Base-by-base conservation (phyloP, 176 grass and related monocot genomes). In the Bonia amplexicaulis region DNA sequence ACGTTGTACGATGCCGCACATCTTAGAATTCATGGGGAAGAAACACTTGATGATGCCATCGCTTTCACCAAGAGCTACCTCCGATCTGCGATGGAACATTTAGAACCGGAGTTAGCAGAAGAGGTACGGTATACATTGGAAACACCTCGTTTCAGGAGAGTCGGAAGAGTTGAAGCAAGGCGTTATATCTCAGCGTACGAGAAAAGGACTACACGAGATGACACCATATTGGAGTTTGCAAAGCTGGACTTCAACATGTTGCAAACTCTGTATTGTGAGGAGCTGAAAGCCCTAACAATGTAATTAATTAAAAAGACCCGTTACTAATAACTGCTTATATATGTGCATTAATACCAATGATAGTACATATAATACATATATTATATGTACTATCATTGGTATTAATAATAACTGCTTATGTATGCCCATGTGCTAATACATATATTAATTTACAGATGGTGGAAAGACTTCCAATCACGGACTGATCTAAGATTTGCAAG, bases 191-290 rank as follows among this genome's bases (percentile, higher is more conserved):
- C 84, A 6, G 25, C 80, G 1, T 92, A 89, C 14, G 55, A 89
- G 45, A 46, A 80, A 42, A 84, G 82, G 66, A 11, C 20, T 0
- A 20, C 27, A 11, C 22, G 10, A 23, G 17, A 88, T 47, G 76
- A 81, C 17, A 7, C 22, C 4, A 53, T 91, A 74, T 6, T 88
- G 26, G 75, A 91, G 22, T 44, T 91, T 9, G 81, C 86, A 39
- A 91, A 81, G n/a, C 4, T 88, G 48, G 90, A 91, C 62, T 88
- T 81, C 76, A 76, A 88, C 35, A 76, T 91, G 4, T 6, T 88
- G 76, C 90, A 85, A 78, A 71, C 20, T 61, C 9, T 89, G 25
- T 86, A 91, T 20, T 74, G 85, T 2, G 3, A 85, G 7, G 90
- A 92, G 48, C 11, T 89, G 26, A 87, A 76, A 51, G 11, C 31